Evolutionary conservation across 345 rosid genomes (phyloP).

Genomic region (Rhodamnia rubescens): DNA sequence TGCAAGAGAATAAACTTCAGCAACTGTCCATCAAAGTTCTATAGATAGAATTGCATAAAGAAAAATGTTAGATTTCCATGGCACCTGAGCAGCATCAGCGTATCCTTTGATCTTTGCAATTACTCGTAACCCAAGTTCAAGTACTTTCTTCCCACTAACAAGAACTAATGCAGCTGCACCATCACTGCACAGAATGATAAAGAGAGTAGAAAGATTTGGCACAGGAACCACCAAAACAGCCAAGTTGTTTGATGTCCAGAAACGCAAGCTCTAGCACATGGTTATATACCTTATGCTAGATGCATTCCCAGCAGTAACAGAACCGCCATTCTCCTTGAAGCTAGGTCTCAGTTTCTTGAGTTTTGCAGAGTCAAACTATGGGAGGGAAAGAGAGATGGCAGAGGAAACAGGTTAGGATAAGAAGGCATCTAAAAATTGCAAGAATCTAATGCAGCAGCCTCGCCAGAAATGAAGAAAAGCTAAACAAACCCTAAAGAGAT

Average conservation of each 20-base stretch:
- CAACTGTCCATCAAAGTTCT: background rate
- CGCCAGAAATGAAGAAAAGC: background rate
- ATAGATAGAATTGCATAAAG: background rate
- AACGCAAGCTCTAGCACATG: background rate
- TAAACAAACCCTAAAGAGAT: background rate
- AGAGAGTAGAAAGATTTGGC: background rate
- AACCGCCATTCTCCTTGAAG: conserved; percentile 75
- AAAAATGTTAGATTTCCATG: background rate
- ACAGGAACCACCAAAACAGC: background rate
- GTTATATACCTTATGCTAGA: conserved; percentile 73
- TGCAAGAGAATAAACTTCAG: conserved; percentile 14
- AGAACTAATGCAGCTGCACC: conserved; percentile 96
- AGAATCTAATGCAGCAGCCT: background rate
- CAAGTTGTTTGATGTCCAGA: background rate
- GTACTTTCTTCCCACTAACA: conserved; percentile 79
- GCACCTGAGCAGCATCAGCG: conserved; percentile 93
- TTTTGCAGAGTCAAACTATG: conserved; percentile 72
- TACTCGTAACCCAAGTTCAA: conserved; percentile 67
- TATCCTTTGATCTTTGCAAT: conserved; percentile 78
- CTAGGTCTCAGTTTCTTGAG: conserved; percentile 82
- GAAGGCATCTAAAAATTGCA: background rate
- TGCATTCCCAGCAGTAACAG: conserved; percentile 97
- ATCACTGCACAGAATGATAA: conserved; percentile 37
- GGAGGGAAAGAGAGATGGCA: background rate
- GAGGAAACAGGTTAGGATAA: background rate